Evolutionary conservation across 2,329 filamentous ascomycete genomes (phyloP).

Genomic region (Trichoderma brevicompactum): DNA sequence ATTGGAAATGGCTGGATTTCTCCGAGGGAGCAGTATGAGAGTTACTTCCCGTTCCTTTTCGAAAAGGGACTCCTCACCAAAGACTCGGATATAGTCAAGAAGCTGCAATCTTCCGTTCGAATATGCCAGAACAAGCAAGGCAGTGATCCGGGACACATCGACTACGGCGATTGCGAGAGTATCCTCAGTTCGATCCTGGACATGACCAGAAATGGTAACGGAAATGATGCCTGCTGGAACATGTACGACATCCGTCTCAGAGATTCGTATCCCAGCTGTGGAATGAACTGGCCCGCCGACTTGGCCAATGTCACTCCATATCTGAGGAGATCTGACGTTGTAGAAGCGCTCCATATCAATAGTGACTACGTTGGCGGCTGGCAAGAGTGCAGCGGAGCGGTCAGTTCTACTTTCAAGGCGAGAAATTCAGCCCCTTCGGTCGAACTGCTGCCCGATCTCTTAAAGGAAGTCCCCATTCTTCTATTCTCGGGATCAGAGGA

Average conservation of each 20-base stretch:
- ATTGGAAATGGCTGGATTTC: constrained; percentile 99
- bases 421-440: constrained; percentile 73
- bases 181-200: constrained; percentile 75
- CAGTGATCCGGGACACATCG: constrained; percentile 56
- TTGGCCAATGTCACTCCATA: constrained; percentile 78
- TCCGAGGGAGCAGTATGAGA: constrained; percentile 83
- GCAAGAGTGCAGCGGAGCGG: constrained; percentile 84
- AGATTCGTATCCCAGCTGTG: constrained; percentile 81
- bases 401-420: constrained; percentile 72
- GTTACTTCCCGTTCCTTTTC: constrained; percentile 83
- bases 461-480: constrained; percentile 76
- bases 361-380: constrained; percentile 82
- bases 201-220: constrained; percentile 61
- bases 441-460: constrained; percentile 74
- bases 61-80: constrained; percentile 73
- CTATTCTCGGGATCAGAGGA: constrained; percentile 95
- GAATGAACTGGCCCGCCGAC: constrained; percentile 98
- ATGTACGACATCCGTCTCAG: constrained; percentile 95
- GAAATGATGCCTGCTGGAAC: constrained; percentile 73
- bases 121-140: constrained; percentile 69
- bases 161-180: constrained; percentile 72
- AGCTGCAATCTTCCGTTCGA: constrained; percentile 70
- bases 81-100: constrained; percentile 64
- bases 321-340: constrained; percentile 79
- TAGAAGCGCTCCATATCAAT: constrained; percentile 80